Evolutionary conservation across 2,329 filamentous ascomycete species (phyloP).

Genomic region (Juglanconis oblonga): DNA sequence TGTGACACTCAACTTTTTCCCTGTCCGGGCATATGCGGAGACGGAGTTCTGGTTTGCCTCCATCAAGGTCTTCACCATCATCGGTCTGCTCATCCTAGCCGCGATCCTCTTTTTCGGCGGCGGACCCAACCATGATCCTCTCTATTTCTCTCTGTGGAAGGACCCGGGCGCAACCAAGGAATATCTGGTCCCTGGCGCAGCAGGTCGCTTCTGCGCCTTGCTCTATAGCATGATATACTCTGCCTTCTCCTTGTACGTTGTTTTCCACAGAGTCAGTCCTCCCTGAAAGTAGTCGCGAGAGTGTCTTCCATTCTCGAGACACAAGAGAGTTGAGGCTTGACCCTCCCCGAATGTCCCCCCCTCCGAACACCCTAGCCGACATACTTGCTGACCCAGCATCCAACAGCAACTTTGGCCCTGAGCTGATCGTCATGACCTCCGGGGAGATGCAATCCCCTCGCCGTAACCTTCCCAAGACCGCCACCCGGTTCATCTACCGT

Average conservation of each 20-base stretch:
- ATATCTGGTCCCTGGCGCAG: slow-evolving; percentile 34
- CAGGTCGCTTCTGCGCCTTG: slow-evolving; percentile 41
- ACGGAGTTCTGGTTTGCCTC: slow-evolving; percentile 14
- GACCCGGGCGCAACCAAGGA: slow-evolving; percentile 41
- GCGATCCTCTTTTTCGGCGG: slow-evolving; percentile 6
- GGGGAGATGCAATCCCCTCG: slow-evolving; percentile 21
- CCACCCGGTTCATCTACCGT: slow-evolving; percentile 28
- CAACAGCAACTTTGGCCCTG: slow-evolving; percentile 13
- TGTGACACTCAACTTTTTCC: slow-evolving; percentile 18
- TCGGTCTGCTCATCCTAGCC: slow-evolving; percentile 6
- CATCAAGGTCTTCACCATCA: slow-evolving; percentile 8
- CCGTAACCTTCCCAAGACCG: slow-evolving; percentile 18
- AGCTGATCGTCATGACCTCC: slow-evolving; percentile 18
- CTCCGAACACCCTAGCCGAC: too few species aligned
- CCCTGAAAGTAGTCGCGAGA: too few species aligned
- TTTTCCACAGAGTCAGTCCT: too few species aligned
- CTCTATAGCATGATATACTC: slow-evolving; percentile 40
- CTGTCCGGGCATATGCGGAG: slow-evolving; percentile 11
- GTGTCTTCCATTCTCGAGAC: too few species aligned
- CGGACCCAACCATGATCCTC: slow-evolving; percentile 5
- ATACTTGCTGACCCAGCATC: too few species aligned
- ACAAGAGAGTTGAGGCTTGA: too few species aligned
- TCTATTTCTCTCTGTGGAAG: slow-evolving; percentile 44
- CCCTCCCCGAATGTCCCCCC: too few species aligned
- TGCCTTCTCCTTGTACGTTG: slow-evolving; percentile 10